Evolutionary conservation across 805 yeast species (phyloP).

Genomic region (Barnettozyma pratensis): DNA sequence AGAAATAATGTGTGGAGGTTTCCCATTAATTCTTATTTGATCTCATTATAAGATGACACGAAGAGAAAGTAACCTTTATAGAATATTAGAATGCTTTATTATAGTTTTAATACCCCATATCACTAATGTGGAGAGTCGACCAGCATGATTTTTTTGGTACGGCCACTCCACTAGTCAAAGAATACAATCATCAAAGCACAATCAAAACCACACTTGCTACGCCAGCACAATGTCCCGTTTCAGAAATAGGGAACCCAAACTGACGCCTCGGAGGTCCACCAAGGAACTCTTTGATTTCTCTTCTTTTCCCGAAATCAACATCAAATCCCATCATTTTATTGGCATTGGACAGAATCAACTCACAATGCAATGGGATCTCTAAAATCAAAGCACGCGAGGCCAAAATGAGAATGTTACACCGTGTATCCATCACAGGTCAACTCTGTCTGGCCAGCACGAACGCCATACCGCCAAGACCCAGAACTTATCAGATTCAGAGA

Average conservation of each 20-base stretch:
- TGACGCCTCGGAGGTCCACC: background rate
- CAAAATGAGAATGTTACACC: conserved; percentile 14
- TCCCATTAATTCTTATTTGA: no score
- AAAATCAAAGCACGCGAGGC: conserved; percentile 14
- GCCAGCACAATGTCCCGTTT: background rate
- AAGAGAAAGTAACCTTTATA: no score
- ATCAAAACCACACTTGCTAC: no score
- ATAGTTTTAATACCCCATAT: no score
- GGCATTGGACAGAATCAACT: background rate
- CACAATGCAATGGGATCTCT: conserved; percentile 9
- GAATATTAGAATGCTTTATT: no score
- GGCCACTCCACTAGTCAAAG: no score
- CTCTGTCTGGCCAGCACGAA: conserved; percentile 8
- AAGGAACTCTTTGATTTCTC: conserved; percentile 13
- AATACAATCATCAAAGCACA: no score
- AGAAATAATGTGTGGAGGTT: no score
- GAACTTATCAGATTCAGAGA: background rate
- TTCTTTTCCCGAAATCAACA: conserved; percentile 8
- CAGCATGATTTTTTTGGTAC: no score
- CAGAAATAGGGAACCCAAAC: background rate
- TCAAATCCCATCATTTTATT: background rate
- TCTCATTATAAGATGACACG: no score
- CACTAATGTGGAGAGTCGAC: no score
- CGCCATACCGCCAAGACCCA: background rate
- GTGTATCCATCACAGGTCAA: conserved; percentile 15